These are phyloP conservation scores for Suhomyces tanzawaensis DNA, from an alignment of 805 yeast genomes.

Conservation along the genomic window DNA sequence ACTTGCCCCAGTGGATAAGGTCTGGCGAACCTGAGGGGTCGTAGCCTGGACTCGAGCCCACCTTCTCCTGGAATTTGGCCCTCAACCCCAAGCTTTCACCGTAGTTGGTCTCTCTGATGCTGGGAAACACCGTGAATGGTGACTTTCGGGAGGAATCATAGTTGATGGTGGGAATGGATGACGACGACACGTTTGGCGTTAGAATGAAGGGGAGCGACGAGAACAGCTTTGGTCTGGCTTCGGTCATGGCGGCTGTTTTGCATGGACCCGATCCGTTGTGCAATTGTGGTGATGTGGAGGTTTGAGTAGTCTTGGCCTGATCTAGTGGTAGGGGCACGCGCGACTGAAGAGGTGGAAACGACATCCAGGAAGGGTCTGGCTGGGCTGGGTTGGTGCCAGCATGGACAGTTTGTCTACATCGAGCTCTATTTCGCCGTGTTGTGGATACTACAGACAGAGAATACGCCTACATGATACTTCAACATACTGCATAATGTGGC, in stretches of 20 bases:
- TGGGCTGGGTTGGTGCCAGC: no score
- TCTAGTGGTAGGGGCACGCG: not conserved
- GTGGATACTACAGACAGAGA: no score
- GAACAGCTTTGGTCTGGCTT: slow-evolving; percentile 29
- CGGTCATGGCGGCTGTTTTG: slow-evolving; percentile 42
- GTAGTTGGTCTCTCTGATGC: slow-evolving; percentile 28
- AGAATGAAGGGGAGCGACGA: slow-evolving; percentile 7
- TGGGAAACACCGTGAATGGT: slow-evolving; percentile 17
- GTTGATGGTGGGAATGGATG: slow-evolving; percentile 5
- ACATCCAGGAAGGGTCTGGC: no score
- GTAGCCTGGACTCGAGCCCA: slow-evolving; percentile 6
- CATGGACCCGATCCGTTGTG: no score
- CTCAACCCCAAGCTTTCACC: slow-evolving; percentile 30
- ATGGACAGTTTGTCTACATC: no score
- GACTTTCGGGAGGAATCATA: slow-evolving; percentile 5
- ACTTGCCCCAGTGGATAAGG: slow-evolving; percentile 37
- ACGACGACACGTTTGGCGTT: slow-evolving; percentile 6
- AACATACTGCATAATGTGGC: no score
- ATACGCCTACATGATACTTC: no score
- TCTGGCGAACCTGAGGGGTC: slow-evolving; percentile 35
- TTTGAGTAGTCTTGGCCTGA: not conserved
- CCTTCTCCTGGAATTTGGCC: slow-evolving; percentile 18
- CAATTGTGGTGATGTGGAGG: no score
- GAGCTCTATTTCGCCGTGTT: no score
- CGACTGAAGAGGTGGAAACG: no score